Conservation (phyloP, 2,329 filamentous ascomycete genomes). For the Apiospora koreana region DNA sequence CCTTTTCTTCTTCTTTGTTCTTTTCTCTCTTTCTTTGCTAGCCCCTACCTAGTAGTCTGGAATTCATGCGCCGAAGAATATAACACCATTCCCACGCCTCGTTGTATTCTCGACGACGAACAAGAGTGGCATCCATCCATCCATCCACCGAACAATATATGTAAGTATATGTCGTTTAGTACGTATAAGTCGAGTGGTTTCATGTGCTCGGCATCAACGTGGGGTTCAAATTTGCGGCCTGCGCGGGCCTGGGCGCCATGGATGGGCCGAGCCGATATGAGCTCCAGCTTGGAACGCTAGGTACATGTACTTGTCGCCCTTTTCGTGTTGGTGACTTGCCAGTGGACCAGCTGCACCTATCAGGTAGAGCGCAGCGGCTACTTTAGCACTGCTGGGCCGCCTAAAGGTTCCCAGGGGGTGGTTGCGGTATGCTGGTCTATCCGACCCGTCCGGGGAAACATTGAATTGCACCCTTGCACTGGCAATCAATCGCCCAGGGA, state of each 20-base stretch:
- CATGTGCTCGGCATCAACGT: slow-evolving; percentile 1
- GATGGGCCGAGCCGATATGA: slow-evolving; percentile 7
- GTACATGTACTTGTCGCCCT: background rate
- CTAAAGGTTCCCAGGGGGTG: background rate
- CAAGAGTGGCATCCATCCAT: no score
- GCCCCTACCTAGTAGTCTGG: no score
- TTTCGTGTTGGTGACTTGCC: background rate
- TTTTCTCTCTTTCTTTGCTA: background rate
- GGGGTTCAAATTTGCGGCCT: slow-evolving; percentile 5
- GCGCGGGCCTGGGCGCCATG: slow-evolving; percentile 8
- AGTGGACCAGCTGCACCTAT: background rate
- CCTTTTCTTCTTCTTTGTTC: background rate
- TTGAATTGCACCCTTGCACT: slow-evolving; percentile 5
- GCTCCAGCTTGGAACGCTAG: slow-evolving; percentile 4
- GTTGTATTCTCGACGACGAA: background rate
- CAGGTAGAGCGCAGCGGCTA: background rate
- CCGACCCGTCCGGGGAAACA: slow-evolving; percentile 9
- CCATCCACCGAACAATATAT: no score
- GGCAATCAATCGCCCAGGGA: background rate
- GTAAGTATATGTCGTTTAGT: background rate
- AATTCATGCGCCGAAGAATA: background rate
- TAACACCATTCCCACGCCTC: background rate
- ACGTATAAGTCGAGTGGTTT: background rate
- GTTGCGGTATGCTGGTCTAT: background rate
- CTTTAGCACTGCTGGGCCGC: background rate